Evolutionary conservation across 345 rosid genomes (phyloP).

Genomic region (Turnera subulata): DNA sequence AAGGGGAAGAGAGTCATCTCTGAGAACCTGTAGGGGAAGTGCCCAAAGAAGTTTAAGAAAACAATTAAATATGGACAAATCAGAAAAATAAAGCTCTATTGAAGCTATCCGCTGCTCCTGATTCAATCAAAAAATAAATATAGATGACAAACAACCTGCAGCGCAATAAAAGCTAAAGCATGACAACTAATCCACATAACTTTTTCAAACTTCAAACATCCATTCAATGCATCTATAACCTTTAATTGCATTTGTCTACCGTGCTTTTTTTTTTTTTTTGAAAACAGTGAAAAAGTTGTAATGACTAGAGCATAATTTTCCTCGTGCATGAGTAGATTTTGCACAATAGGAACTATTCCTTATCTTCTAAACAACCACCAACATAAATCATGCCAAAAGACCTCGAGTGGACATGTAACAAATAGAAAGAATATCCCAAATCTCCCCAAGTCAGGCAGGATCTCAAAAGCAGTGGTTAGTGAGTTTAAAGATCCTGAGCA

Average conservation of each 20-base stretch:
- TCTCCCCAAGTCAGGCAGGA: too few species aligned
- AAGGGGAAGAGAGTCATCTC: slow-evolving; percentile 84
- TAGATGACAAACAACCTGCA: background rate
- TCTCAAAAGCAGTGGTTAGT: background rate
- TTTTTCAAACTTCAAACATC: too few species aligned
- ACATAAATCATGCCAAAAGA: background rate
- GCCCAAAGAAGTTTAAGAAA: background rate
- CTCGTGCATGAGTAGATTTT: too few species aligned
- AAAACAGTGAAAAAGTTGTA: too few species aligned
- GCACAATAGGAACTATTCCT: too few species aligned
- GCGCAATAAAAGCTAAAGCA: background rate
- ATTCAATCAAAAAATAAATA: background rate
- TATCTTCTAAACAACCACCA: too few species aligned
- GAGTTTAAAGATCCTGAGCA: slow-evolving; percentile 12
- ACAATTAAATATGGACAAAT: background rate
- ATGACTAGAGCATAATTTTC: too few species aligned
- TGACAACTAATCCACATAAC: background rate
- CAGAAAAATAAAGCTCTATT: too few species aligned
- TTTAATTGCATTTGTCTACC: too few species aligned
- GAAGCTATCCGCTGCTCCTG: background rate
- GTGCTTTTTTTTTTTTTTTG: too few species aligned
- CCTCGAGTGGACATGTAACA: too few species aligned
- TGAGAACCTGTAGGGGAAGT: slow-evolving; percentile 47
- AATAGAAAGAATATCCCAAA: background rate
- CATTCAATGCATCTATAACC: too few species aligned